phyloP scores from a whole-genome alignment of 768 basidiomycete genomes.

The Leucosporidium scottii region DNA sequence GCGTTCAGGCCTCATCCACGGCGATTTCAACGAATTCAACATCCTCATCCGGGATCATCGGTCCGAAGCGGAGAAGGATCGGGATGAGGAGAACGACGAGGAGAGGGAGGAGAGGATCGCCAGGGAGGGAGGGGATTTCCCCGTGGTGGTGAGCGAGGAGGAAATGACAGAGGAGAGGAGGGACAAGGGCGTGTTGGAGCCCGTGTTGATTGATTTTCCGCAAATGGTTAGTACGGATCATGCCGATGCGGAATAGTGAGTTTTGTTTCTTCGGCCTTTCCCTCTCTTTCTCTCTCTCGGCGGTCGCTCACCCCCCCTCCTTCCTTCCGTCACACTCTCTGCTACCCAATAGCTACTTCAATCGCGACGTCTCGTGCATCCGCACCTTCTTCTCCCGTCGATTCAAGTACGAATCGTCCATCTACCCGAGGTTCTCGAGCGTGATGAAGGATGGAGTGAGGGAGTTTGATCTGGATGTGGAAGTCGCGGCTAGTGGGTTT shows the following conservation, averaged over 20 bases:
- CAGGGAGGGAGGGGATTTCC: conserved; percentile 13
- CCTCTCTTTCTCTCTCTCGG: not conserved
- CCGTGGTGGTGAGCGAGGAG: conserved; percentile 29
- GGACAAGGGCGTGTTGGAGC: conserved; percentile 46
- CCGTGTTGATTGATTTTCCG: conserved; percentile 94
- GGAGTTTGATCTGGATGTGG: conserved; percentile 73
- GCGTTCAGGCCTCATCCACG: conserved; percentile 89
- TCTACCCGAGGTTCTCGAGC: conserved; percentile 77
- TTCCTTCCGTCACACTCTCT: not conserved
- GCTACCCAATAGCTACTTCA: conserved; percentile 71
- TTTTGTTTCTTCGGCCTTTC: conserved; percentile 1
- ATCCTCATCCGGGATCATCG: conserved; percentile 70
- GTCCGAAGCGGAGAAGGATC: conserved; percentile 28
- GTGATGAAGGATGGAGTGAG: conserved; percentile 49
- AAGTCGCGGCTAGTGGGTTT: conserved; percentile 92
- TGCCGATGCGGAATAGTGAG: conserved; percentile 90
- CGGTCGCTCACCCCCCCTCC: not conserved
- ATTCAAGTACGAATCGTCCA: conserved; percentile 82
- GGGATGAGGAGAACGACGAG: conserved; percentile 30
- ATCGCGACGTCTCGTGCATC: conserved; percentile 95
- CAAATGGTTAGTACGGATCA: conserved; percentile 99
- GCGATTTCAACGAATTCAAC: conserved; percentile 99
- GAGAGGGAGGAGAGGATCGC: conserved; percentile 27
- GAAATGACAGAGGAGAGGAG: conserved; percentile 17
- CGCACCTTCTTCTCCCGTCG: conserved; percentile 82